Conservation (phyloP, 257 asterid species). For the Echites panduratus region DNA sequence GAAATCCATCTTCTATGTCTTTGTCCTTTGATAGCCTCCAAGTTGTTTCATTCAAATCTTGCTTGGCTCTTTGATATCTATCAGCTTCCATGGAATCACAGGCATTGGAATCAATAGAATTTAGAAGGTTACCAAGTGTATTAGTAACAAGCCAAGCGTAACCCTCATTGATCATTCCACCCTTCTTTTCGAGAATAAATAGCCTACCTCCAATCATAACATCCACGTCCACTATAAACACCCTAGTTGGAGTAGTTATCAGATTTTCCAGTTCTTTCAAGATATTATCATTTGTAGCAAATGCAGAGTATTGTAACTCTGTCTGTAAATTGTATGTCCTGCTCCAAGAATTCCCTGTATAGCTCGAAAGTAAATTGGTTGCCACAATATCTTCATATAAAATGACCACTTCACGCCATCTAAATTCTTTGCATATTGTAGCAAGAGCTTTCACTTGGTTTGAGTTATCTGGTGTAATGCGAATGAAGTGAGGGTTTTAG, state of each 20-base stretch:
- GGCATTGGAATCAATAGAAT: constrained; percentile 22
- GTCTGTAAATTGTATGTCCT: constrained; percentile 17
- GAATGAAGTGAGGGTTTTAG: constrained; percentile 30
- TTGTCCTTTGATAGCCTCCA: too few relatives aligned
- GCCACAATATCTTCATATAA: constrained; percentile 31
- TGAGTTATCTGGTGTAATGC: constrained; percentile 27
- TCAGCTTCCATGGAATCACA: constrained; percentile 48
- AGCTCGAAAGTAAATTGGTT: constrained; percentile 25
- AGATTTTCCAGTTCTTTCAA: constrained; percentile 22
- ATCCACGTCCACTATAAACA: constrained; percentile 43
- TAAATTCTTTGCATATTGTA: constrained; percentile 24
- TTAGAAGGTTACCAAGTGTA: constrained; percentile 32
- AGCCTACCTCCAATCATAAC: constrained; percentile 25
- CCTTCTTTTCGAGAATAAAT: constrained; percentile 30
- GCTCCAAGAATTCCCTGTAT: constrained; percentile 22
- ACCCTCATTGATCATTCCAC: constrained; percentile 41
- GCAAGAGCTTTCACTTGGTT: constrained; percentile 30
- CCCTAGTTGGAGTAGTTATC: constrained; percentile 41
- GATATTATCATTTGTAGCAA: constrained; percentile 17
- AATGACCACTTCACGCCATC: constrained; percentile 33
- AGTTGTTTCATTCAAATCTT: too few relatives aligned
- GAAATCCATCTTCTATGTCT: too few relatives aligned
- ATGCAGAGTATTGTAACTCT: constrained; percentile 15
- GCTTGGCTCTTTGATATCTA: too few relatives aligned
- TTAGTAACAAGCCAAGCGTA: constrained; percentile 53